Percentiles rank a stretch among this genome's conserved stretches.
Conservation (phyloP, 1,139 yeast genomes). For the Suhomyces yuchorum region DNA sequence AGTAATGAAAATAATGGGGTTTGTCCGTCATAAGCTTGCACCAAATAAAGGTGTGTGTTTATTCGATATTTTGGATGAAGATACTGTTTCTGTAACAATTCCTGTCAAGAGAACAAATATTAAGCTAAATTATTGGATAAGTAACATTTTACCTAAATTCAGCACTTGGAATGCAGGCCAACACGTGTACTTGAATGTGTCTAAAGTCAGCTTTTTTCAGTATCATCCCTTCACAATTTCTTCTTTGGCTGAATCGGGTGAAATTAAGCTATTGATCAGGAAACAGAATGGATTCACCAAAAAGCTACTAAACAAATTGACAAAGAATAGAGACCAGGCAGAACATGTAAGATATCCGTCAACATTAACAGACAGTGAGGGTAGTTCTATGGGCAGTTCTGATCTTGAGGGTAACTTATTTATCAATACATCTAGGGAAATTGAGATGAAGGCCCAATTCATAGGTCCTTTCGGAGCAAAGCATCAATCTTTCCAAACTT, state of each 20-base stretch:
- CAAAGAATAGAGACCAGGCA: conserved; percentile 21
- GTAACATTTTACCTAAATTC: conserved; percentile 35
- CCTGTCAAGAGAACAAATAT: conserved; percentile 29
- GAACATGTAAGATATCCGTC: background rate
- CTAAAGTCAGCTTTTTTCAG: conserved; percentile 39
- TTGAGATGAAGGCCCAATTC: conserved; percentile 34
- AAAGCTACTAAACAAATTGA: conserved; percentile 32
- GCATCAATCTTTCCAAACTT: conserved; percentile 42
- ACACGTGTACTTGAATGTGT: conserved; percentile 45
- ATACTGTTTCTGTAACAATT: conserved; percentile 42
- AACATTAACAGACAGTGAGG: background rate
- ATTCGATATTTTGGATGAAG: conserved; percentile 45
- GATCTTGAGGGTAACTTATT: conserved; percentile 5
- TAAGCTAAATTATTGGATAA: conserved; percentile 31
- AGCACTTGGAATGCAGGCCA: conserved; percentile 54
- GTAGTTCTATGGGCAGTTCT: background rate
- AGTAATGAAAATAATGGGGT: conserved; percentile 30
- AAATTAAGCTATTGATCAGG: conserved; percentile 42
- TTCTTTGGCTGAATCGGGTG: conserved; percentile 39
- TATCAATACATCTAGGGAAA: background rate
- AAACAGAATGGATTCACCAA: conserved; percentile 49
- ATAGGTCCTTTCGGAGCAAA: conserved; percentile 51
- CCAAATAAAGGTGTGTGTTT: conserved; percentile 45
- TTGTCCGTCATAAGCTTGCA: conserved; percentile 35
- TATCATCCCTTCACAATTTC: conserved; percentile 53